Base-by-base conservation (phyloP, 345 rosid genomes). In the Eucalyptus pauciflora region DNA sequence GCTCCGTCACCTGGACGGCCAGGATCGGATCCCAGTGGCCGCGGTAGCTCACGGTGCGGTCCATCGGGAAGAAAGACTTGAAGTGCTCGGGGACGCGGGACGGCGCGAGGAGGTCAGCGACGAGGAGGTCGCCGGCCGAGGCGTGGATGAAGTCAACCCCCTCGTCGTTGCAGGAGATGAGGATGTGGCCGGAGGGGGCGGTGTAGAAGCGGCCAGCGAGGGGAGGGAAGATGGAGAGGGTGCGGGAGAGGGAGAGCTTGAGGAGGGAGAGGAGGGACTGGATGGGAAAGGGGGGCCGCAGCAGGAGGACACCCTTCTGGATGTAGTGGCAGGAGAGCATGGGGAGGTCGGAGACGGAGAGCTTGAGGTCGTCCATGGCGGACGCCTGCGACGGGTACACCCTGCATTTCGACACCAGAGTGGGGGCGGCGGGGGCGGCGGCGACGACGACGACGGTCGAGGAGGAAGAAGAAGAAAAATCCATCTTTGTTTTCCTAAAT, bases 241-340 rank as follows among this genome's bases (percentile, higher is more conserved):
- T 88, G 18, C 43, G 94, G 76, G 95, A 94, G 87, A 92, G 97
- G 50, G 95, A 89, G 49, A 56, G 89, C 89, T 94, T 90, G 91
- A 94, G 94, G 86, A 91, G 92, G 13, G 92, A 87, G 90, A 94
- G 31, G 52, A 94, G 89, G 71, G 92, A 88, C 81, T 20, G 87
- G 33, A 71, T 46, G 17, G 93, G 90, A 83, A 91, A 20, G 13
- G 92, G 89, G 15, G 97, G 94, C 29, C 92, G 92, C 15, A 93
- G 91, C 90, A 96, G 96, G 90, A 96, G 98, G 50, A 92, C 89
- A 1, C 99, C 99, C 91, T 98, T 98, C 37, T 98, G 99, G 89
- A 97, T 97, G 90, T 96, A 97, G 88, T 96, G 98, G 91, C 99
- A 96, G 86, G 99, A 97, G 62, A 97, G 94, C 99, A 97, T 96